These are phyloP conservation scores for Alternaria angustiovoidea DNA, from an alignment of 2,329 filamentous ascomycete genomes.

Conservation along the genomic window DNA sequence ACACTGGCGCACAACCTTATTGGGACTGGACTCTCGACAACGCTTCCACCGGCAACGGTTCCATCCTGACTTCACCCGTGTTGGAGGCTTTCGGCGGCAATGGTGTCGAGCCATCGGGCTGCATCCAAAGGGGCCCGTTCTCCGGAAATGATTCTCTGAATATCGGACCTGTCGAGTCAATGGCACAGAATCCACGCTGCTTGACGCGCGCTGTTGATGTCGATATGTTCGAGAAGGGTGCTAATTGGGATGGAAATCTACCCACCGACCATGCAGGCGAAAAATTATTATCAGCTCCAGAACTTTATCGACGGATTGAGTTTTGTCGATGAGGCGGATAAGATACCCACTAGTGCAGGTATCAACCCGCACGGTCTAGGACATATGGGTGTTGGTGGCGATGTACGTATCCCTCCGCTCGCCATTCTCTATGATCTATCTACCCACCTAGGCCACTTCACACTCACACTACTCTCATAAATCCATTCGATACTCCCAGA, in stretches of 20 bases:
- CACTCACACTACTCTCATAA: neutral
- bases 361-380: neutral
- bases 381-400: neutral
- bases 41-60: neutral
- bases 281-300: neutral
- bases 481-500: neutral
- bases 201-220: neutral
- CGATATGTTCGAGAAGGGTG: neutral
- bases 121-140: neutral
- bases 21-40: conserved; percentile 4
- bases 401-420: neutral
- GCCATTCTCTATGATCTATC: neutral
- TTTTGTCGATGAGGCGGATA: neutral
- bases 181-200: neutral
- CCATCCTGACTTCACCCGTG: neutral
- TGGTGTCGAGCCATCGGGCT: neutral
- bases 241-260: neutral
- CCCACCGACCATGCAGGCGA: neutral
- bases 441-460: neutral
- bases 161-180: neutral
- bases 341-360: neutral
- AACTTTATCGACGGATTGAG: neutral
- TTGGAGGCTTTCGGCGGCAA: neutral
- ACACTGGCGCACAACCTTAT: neutral
- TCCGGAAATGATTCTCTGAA: neutral